phyloP scores from a whole-genome alignment of 305 asterid species.

The Plantago coronopus region DNA sequence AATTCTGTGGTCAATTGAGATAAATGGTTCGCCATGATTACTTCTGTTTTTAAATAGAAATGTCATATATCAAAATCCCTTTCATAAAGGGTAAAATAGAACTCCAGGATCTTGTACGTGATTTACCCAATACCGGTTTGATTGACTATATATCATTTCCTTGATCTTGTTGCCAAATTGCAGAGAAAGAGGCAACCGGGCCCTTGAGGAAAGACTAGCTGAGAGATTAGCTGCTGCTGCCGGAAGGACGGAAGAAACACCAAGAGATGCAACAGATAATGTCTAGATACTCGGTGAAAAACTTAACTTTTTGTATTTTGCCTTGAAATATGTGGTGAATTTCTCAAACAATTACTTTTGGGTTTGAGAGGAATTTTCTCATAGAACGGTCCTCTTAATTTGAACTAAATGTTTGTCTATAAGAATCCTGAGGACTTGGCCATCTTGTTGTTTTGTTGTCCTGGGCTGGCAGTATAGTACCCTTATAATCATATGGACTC shows the following conservation, averaged over 20 bases:
- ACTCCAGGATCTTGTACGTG: background rate
- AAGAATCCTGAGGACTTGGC: background rate
- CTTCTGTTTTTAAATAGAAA: background rate
- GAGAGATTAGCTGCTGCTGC: slow-evolving; percentile 59
- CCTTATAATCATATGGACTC: no score
- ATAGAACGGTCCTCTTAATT: slow-evolving; percentile 14
- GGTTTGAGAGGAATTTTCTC: slow-evolving; percentile 28
- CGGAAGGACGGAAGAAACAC: slow-evolving; percentile 45
- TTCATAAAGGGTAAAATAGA: background rate
- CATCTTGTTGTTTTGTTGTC: background rate
- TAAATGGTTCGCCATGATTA: background rate
- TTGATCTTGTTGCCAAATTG: slow-evolving; percentile 9
- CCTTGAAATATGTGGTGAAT: background rate
- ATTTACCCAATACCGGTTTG: background rate
- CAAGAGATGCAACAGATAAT: slow-evolving; percentile 51
- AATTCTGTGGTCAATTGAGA: background rate
- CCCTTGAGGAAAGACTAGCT: slow-evolving; percentile 83
- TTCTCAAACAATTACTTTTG: slow-evolving; percentile 6
- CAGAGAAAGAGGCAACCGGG: slow-evolving; percentile 95
- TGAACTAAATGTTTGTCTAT: background rate
- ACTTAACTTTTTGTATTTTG: slow-evolving; percentile 18
- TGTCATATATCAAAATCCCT: background rate
- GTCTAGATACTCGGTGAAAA: slow-evolving; percentile 38
- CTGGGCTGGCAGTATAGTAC: no score
- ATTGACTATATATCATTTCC: background rate